Evolutionary conservation across 768 basidiomycete genomes (phyloP).

Genomic region (Xerocomellus amylosporus): DNA sequence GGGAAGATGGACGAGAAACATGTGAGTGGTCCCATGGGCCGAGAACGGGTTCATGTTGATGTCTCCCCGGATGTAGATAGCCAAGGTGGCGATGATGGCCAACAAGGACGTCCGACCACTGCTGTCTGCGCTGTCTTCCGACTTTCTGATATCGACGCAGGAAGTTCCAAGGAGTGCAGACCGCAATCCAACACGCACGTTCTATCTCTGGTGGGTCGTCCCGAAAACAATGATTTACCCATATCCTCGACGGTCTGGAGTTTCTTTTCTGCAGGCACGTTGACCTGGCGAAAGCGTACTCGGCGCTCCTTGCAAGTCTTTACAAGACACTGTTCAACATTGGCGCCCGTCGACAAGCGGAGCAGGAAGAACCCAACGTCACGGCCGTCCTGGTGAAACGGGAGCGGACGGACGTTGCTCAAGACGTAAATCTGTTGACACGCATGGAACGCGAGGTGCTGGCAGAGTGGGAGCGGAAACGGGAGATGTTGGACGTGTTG

Average conservation of each 20-base stretch:
- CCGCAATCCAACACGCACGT: conserved; percentile 82
- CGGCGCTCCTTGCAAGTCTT: conserved; percentile 67
- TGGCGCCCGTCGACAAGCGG: conserved; percentile 64
- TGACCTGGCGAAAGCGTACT: conserved; percentile 80
- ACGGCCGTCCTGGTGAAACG: conserved; percentile 77
- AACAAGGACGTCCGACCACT: conserved; percentile 82
- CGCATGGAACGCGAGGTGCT: conserved; percentile 75
- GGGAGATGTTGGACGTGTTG: conserved; percentile 71
- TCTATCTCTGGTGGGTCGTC: conserved; percentile 79
- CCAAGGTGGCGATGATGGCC: conserved; percentile 91
- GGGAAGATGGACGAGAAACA: conserved; percentile 96
- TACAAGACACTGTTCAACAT: conserved; percentile 94
- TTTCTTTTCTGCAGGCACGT: conserved; percentile 70
- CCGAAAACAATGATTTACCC: background rate
- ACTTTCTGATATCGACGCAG: conserved; percentile 85
- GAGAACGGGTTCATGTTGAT: background rate
- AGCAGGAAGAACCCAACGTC: conserved; percentile 63
- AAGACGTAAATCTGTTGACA: conserved; percentile 66
- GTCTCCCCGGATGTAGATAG: conserved; percentile 56
- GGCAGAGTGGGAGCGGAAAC: conserved; percentile 68
- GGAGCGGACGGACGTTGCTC: conserved; percentile 79
- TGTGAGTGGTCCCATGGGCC: conserved; percentile 40
- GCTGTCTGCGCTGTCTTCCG: conserved; percentile 72
- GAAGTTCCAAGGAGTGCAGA: conserved; percentile 91
- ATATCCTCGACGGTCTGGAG: background rate